Conservation (phyloP, 202 grass and related monocot genomes). For the Hordeum pubiflorum region DNA sequence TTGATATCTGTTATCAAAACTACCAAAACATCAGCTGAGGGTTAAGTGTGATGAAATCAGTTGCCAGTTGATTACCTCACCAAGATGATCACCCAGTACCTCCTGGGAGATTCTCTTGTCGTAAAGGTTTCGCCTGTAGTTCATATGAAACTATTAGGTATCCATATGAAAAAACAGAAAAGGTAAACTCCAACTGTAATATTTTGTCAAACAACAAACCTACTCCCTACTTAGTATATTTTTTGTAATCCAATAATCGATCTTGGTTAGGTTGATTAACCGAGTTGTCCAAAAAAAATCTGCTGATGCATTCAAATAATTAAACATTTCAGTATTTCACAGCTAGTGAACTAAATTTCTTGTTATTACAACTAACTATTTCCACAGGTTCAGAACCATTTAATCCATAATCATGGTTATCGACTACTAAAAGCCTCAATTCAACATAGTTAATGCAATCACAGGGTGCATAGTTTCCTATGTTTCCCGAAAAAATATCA, state of each 20-base stretch:
- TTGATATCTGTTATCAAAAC: neutral
- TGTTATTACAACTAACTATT: too few relatives aligned
- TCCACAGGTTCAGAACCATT: too few relatives aligned
- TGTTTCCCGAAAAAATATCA: neutral
- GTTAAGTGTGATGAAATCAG: neutral
- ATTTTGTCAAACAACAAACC: neutral
- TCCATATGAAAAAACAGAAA: neutral
- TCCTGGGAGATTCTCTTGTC: slow-evolving; percentile 89
- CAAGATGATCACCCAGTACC: slow-evolving; percentile 53
- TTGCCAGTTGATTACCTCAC: slow-evolving; percentile 33
- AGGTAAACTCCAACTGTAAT: neutral
- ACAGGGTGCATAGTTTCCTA: neutral
- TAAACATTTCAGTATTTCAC: too few relatives aligned
- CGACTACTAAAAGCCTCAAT: neutral
- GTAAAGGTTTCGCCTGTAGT: slow-evolving; percentile 50
- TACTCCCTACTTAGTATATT: neutral
- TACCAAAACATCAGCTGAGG: neutral
- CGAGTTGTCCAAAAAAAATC: too few relatives aligned
- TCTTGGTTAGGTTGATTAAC: too few relatives aligned
- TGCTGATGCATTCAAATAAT: too few relatives aligned
- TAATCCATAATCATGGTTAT: neutral
- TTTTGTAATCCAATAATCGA: too few relatives aligned
- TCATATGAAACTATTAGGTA: neutral
- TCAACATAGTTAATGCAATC: neutral
- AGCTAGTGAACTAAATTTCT: too few relatives aligned